phyloP scores from a whole-genome alignment of 768 basidiomycete species.

The Macrolepiota albuminosa region DNA sequence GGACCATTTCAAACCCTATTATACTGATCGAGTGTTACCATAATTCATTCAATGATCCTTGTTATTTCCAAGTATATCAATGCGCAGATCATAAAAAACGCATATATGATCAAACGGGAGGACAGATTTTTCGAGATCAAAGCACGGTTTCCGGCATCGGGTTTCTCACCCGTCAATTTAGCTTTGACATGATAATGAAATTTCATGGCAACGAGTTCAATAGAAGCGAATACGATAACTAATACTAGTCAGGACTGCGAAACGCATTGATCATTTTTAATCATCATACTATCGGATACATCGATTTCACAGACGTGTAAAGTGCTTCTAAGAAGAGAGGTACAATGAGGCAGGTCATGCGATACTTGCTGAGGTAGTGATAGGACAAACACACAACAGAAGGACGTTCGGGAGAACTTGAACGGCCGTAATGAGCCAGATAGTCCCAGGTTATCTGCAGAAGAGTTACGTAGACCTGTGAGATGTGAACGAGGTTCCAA shows the following conservation, averaged over 20 bases:
- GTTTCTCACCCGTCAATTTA: background rate
- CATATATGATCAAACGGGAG: background rate
- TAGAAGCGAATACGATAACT: background rate
- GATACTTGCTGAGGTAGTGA: background rate
- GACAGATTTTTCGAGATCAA: background rate
- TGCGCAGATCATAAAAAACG: background rate
- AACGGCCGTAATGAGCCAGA: background rate
- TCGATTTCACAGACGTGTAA: background rate
- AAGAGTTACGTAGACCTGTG: background rate
- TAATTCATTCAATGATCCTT: background rate
- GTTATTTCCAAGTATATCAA: background rate
- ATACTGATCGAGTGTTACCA: background rate
- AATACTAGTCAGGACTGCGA: background rate
- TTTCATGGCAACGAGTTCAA: background rate
- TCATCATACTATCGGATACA: background rate
- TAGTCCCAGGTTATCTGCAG: background rate
- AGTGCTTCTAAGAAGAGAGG: background rate
- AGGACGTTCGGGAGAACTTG: background rate
- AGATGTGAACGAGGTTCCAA: too few species aligned
- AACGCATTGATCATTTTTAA: background rate
- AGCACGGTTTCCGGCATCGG: background rate
- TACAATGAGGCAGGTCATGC: conserved; percentile 4
- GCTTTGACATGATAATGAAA: background rate
- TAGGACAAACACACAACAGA: background rate
- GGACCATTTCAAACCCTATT: background rate